phyloP scores from a whole-genome alignment of 148 eudicot species.

The Agrostemma githago region DNA sequence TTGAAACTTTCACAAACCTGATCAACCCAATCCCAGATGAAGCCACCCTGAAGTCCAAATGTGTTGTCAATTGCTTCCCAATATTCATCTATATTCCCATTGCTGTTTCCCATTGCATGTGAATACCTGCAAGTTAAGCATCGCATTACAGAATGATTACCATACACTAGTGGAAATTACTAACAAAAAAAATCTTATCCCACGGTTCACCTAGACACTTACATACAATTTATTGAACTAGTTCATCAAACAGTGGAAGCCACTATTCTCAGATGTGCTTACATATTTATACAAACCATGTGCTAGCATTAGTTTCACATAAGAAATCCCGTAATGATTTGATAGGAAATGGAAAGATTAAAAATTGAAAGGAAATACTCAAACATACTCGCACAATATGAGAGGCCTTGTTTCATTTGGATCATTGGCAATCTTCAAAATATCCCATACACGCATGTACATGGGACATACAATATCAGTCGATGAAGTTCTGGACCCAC shows the following conservation, averaged over 20 bases:
- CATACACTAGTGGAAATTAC: not conserved
- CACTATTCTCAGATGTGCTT: not conserved
- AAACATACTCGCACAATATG: slow-evolving; percentile 93
- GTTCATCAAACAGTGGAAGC: not conserved
- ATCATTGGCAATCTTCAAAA: slow-evolving; percentile 78
- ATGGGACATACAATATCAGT: slow-evolving; percentile 98
- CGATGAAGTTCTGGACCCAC: slow-evolving; percentile 86
- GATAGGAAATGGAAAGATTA: not conserved
- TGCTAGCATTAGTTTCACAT: not conserved
- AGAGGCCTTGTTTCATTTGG: slow-evolving; percentile 80
- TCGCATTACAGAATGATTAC: not conserved
- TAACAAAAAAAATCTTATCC: not conserved
- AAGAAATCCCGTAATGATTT: not conserved
- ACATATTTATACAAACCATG: not conserved
- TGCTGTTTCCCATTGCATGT: slow-evolving; percentile 99
- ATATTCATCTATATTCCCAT: slow-evolving; percentile 69
- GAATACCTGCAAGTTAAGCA: slow-evolving; percentile 55
- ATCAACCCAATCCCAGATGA: slow-evolving; percentile 99
- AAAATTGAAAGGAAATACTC: not conserved
- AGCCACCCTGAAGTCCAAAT: slow-evolving; percentile 97
- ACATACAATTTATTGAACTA: not conserved
- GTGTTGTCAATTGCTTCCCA: slow-evolving; percentile 97
- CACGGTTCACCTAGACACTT: not conserved
- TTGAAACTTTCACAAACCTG: slow-evolving; percentile 41
- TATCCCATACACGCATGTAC: slow-evolving; percentile 97